Base-by-base conservation (phyloP, 306 rosid species). In the Morella rubra region DNA sequence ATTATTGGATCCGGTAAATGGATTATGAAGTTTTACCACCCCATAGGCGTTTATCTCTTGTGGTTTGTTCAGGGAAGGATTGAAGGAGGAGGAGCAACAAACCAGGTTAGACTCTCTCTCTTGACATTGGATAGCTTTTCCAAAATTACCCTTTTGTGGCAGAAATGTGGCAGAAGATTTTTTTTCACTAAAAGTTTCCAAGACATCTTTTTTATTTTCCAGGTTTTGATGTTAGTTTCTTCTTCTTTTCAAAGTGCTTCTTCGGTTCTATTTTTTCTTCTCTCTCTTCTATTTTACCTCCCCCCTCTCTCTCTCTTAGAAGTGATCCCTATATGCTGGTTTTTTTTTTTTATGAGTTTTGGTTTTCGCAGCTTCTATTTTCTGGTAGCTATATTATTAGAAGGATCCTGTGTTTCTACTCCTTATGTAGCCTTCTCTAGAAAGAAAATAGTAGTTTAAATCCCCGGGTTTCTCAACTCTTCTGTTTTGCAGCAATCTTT, bases 51-150 rank as follows among this genome's bases (percentile, higher is more conserved):
- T 81, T 84, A 81, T 81, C 47, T 84, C 76, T 77, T 84, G 84
- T 84, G 82, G 81, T 84, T 77, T 84, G 84, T 84, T 81, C 82
- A 80, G 87, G 87, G 87, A 80, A 62, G 87, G 82, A 80, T 66
- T 84, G 84, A 80, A 73, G 84, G 87, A 80, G 84, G 84, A 84
- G 80, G 87, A 80, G 75, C 87, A 69, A 78, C 84, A 80, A 69
- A 50, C 70, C 84, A 84, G 85, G 85, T 81, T 74, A 77, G 83
- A 67, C 76, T 69, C 72, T 78, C 81, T 71, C 73, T 66, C 83
- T 70, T 59, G 45, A 41, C 54, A 73, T 74, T 80, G 74, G 74
- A 73, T 80, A 69, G 72, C 80, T 74, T 65, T 65, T 42, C 16
- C 45, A 18, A n/a, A 65, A 15, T 16, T 19, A 58, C 40, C 64